A percentile compares a stretch with the other conserved stretches of the same genome.
Evolutionary conservation across 2,329 filamentous ascomycete species (phyloP).

Genomic region (Hypoxylon sp.): DNA sequence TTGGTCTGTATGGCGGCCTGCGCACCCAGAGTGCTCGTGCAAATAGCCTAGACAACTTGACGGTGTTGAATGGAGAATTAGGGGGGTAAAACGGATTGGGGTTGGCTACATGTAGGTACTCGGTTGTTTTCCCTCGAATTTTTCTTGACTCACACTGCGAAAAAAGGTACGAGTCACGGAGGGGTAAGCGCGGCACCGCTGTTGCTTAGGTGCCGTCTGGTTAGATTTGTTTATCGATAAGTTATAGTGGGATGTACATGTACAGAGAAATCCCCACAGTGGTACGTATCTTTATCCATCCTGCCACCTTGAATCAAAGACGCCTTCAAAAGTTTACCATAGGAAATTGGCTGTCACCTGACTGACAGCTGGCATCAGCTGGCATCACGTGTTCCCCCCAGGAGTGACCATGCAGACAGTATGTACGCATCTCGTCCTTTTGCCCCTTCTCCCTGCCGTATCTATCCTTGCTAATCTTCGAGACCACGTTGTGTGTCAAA

Average conservation of each 20-base stretch:
- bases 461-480: no score
- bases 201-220: constrained; percentile 12
- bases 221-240: constrained; percentile 37
- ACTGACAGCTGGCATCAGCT: no score
- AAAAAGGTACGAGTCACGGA: constrained; percentile 31
- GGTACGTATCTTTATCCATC: background rate
- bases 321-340: no score
- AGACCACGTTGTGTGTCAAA: no score
- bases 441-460: no score
- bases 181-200: constrained; percentile 37
- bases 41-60: constrained; percentile 65
- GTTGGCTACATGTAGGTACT: constrained; percentile 20
- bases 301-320: no score
- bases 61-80: constrained; percentile 46
- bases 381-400: no score
- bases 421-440: no score
- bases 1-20: constrained; percentile 65
- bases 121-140: constrained; percentile 17
- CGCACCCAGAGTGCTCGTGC: constrained; percentile 72
- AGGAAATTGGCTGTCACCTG: no score
- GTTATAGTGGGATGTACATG: constrained; percentile 12
- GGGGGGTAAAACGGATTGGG: constrained; percentile 27
- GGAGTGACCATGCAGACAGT: no score
- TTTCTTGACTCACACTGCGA: constrained; percentile 39
- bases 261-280: no score